These are phyloP conservation scores for Ophiostoma perfectum DNA, from an alignment of 2,329 filamentous ascomycete genomes.

Conservation along the genomic window DNA sequence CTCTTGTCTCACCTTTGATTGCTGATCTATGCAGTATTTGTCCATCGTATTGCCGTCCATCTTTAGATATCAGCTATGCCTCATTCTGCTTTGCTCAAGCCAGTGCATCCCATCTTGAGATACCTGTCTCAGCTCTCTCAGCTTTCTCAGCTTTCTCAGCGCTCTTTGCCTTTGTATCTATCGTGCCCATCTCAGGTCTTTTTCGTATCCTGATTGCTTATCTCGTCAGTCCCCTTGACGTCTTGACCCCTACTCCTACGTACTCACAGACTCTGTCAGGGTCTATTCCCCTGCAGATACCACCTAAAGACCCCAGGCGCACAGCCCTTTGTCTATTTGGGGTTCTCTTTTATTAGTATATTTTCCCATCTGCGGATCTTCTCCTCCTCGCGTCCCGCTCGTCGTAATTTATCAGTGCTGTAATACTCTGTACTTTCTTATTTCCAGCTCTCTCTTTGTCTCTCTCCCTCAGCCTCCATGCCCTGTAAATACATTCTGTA, in stretches of 20 bases:
- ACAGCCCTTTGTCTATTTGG: background rate
- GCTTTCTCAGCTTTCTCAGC: too few relatives aligned
- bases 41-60: too few relatives aligned
- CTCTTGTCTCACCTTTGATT: too few relatives aligned
- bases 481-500: background rate
- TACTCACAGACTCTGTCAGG: background rate
- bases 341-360: background rate
- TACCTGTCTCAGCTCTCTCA: too few relatives aligned
- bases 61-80: too few relatives aligned
- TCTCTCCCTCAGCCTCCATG: background rate
- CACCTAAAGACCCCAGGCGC: background rate
- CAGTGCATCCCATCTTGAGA: too few relatives aligned
- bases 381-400: constrained; percentile 4
- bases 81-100: too few relatives aligned
- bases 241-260: background rate
- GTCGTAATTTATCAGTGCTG: background rate
- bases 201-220: background rate
- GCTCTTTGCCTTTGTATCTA: too few relatives aligned
- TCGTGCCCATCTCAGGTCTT: background rate
- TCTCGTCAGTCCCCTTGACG: background rate
- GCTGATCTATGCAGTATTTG: too few relatives aligned
- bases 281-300: background rate
- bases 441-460: background rate
- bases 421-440: too few relatives aligned
- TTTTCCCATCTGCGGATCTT: background rate